These are phyloP conservation scores for Trichophaea hybrida DNA, from an alignment of 2,329 filamentous ascomycete genomes.

Conservation along the genomic window DNA sequence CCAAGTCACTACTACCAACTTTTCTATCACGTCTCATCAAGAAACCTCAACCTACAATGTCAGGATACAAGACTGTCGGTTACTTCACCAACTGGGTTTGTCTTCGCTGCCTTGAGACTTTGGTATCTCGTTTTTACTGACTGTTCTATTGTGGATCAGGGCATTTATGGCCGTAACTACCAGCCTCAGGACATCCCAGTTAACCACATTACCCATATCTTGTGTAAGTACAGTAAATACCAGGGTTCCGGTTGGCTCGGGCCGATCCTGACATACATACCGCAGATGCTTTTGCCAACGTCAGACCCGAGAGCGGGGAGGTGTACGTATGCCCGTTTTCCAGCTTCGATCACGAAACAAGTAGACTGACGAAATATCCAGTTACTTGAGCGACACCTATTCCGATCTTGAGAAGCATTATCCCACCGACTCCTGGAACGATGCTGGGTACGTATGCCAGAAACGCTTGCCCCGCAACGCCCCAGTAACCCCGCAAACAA, in stretches of 20 bases:
- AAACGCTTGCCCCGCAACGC: background rate
- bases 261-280: conserved; percentile 1
- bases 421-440: conserved; percentile 49
- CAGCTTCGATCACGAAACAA: conserved; percentile 5
- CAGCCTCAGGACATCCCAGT: conserved; percentile 70
- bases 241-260: background rate
- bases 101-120: background rate
- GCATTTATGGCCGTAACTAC: conserved; percentile 75
- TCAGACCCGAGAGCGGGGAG: conserved; percentile 63
- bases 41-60: background rate
- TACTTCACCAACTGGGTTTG: conserved; percentile 57
- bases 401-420: conserved; percentile 58
- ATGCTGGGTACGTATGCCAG: conserved; percentile 28
- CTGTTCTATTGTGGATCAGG: conserved; percentile 32
- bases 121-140: background rate
- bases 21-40: background rate
- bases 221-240: conserved; percentile 41
- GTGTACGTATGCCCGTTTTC: conserved; percentile 41
- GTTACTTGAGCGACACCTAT: conserved; percentile 51
- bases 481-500: background rate
- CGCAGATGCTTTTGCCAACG: conserved; percentile 60
- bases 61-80: conserved; percentile 39
- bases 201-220: conserved; percentile 70
- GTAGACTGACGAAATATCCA: conserved; percentile 24
- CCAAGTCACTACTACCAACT: background rate